Conservation (phyloP, 306 rosid species). For the Cicer chorassanicum region DNA sequence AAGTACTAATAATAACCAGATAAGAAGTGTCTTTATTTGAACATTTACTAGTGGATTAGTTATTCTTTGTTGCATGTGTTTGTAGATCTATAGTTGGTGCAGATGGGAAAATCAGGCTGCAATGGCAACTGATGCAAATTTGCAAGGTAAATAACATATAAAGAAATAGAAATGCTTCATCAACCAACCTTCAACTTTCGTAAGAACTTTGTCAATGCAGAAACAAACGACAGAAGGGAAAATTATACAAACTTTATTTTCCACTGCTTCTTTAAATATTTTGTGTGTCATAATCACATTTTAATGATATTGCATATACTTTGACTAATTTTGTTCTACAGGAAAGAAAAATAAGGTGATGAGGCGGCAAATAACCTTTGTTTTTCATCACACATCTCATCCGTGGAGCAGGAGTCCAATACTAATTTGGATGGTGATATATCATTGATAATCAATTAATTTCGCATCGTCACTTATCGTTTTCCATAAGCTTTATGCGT, state of each 20-base stretch:
- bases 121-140: constrained; percentile 55
- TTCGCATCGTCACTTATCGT: not conserved
- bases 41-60: constrained; percentile 30
- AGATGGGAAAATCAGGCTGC: constrained; percentile 86
- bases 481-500: not conserved
- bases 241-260: constrained; percentile 6
- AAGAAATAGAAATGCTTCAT: constrained; percentile 21
- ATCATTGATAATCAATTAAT: constrained; percentile 36
- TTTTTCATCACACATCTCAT: constrained; percentile 92
- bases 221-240: constrained; percentile 16
- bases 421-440: constrained; percentile 88
- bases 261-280: constrained; percentile 10
- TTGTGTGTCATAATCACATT: constrained; percentile 5
- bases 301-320: constrained; percentile 6
- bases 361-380: constrained; percentile 90
- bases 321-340: constrained; percentile 42
- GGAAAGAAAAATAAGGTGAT: constrained; percentile 76
- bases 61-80: constrained; percentile 37
- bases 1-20: not conserved
- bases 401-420: constrained; percentile 95
- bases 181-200: constrained; percentile 14
- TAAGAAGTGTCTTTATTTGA: not conserved
- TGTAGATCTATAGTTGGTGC: constrained; percentile 93
- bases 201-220: constrained; percentile 5
- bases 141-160: constrained; percentile 60